Base-by-base conservation (phyloP, 495 filamentous ascomycete species). In the Lophium mytilinum region DNA sequence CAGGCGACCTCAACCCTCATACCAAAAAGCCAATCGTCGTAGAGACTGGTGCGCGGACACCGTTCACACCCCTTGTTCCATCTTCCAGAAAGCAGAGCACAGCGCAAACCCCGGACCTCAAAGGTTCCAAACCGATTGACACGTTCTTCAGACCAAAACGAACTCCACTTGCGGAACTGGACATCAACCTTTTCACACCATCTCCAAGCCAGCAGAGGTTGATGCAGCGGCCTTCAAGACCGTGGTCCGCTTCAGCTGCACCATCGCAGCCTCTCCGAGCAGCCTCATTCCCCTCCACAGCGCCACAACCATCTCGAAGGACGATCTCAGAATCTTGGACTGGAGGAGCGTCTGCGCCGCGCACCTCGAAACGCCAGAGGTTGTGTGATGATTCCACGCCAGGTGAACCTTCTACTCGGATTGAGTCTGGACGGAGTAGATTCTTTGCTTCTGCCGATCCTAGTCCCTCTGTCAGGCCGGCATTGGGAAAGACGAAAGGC, bases 1-100 rank as follows among this genome's bases (percentile, higher is more conserved):
- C 60, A 11, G 93, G 93, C 19, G 87, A 96, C 57, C 70, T 96
- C 30, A 84, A 97, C 68, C 93, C 93, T 14, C 90, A 89, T 57
- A 94, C 89, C 14, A 96, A 95, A 69, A 66, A 83, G 45, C 56
- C 62, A 1, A 57, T 61, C 21, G 47, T 46, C 11, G 53, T 58
- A 19, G 41, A 34, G 34, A 15, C 24, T 18, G 47, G 47, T 30
- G 39, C 47, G 24, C 35, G 60, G 45, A 14, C 58, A 56, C 33
- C 57, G 50, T 35, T 60, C 55, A 60, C 57, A 43, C 57, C 65
- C 9, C 47, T 65, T 10, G 36, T 71, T 36, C 55, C 52, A 12
- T 18, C 52, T 0, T 39, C 33, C 6, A 56, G 19, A 17, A 50
- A 49, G 1, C 42, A 59, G 30, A 17, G 52, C n/a, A 70, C 73